These are phyloP conservation scores for Sphaerulina musiva DNA, from an alignment of 2,329 filamentous ascomycete genomes.

Conservation along the genomic window DNA sequence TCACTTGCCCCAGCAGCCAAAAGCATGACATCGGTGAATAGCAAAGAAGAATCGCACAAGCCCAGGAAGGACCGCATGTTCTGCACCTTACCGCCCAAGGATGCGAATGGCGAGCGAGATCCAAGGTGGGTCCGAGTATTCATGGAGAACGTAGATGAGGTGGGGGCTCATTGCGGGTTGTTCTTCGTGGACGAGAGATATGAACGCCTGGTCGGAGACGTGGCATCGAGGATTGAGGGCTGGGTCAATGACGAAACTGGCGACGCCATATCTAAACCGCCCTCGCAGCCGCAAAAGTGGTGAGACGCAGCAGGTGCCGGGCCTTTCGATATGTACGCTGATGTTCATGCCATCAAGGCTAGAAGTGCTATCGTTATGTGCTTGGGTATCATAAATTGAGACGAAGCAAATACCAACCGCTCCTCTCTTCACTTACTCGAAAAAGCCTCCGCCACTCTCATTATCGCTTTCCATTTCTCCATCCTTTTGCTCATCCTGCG, in stretches of 20 bases:
- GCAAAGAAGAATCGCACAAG: constrained; percentile 21
- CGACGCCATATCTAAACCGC: background rate
- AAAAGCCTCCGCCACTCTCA: constrained; percentile 35
- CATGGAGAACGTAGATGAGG: constrained; percentile 79
- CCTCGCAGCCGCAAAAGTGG: constrained; percentile 4
- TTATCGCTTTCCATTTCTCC: constrained; percentile 29
- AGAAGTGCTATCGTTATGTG: background rate
- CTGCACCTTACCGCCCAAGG: constrained; percentile 61
- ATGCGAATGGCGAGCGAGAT: constrained; percentile 54
- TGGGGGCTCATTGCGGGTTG: constrained; percentile 75
- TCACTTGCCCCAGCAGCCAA: constrained; percentile 10
- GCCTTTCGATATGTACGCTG: background rate
- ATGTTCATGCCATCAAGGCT: background rate
- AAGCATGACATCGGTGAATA: constrained; percentile 12
- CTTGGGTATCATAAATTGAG: constrained; percentile 6
- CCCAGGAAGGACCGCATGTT: constrained; percentile 63
- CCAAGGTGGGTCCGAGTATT: constrained; percentile 69
- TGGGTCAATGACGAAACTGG: constrained; percentile 30
- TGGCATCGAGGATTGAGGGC: constrained; percentile 32
- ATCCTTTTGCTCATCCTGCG: background rate
- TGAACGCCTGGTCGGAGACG: constrained; percentile 34
- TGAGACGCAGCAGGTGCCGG: background rate
- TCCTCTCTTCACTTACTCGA: constrained; percentile 18
- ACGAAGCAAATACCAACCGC: background rate
- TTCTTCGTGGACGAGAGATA: constrained; percentile 60